A percentile compares a stretch with the other conserved stretches of the same genome.
Conservation (phyloP, 192 early-diverging fungal species). For the Umbelopsis ramanniana region DNA sequence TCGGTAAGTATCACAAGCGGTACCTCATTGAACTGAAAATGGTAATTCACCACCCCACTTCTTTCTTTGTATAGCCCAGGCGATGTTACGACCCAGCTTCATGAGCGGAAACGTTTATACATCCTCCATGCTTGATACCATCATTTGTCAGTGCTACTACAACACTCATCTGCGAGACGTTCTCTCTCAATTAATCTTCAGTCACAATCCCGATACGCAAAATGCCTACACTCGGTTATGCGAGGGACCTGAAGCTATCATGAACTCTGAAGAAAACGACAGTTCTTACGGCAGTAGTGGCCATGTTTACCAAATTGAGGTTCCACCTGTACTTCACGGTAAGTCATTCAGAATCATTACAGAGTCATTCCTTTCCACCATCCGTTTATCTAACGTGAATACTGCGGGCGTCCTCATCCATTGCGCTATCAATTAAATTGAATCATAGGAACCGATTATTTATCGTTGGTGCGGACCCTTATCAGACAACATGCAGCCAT, state of each 20-base stretch:
- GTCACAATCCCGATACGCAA: conserved; percentile 47
- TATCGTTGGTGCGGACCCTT: conserved; percentile 52
- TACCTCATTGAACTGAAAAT: too few relatives aligned
- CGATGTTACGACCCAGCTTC: conserved; percentile 68
- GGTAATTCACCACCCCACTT: too few relatives aligned
- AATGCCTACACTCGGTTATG: conserved; percentile 27
- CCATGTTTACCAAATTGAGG: conserved; percentile 47
- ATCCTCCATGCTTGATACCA: conserved; percentile 69
- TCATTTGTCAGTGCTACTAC: conserved; percentile 72
- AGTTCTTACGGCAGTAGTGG: conserved; percentile 43
- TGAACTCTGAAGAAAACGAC: background rate
- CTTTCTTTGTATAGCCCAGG: conserved; percentile 47
- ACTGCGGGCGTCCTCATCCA: too few relatives aligned
- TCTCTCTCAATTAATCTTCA: conserved; percentile 61
- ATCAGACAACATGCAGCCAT: conserved; percentile 54
- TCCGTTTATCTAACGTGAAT: too few relatives aligned
- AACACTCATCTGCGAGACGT: conserved; percentile 64
- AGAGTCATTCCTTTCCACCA: too few relatives aligned
- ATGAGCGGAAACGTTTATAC: conserved; percentile 76
- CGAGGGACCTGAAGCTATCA: conserved; percentile 28
- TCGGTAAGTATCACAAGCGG: conserved; percentile 29
- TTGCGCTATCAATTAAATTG: background rate
- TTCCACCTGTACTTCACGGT: conserved; percentile 51
- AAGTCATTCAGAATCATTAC: conserved; percentile 7
- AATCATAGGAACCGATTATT: conserved; percentile 36